A percentile compares a stretch with the other conserved stretches of the same genome.
These are phyloP conservation scores for Hypoxylon sp. DNA, from an alignment of 2,329 filamentous ascomycete genomes.

Conservation along the genomic window DNA sequence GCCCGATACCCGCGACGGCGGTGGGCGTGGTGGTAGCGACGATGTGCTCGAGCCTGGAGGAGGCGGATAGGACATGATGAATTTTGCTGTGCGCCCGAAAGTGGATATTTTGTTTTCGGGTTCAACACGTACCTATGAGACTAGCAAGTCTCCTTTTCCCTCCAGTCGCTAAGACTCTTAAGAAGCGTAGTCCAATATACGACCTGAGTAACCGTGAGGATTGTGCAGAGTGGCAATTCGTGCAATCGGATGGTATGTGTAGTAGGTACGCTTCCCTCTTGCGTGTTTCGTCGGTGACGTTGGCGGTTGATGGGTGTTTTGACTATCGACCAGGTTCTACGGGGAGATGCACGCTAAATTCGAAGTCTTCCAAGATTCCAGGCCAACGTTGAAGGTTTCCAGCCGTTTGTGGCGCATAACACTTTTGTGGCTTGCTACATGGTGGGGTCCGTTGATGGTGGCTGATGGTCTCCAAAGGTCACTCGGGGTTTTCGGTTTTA, in stretches of 20 bases:
- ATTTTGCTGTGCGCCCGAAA: slow-evolving; percentile 59
- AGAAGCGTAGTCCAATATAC: background rate
- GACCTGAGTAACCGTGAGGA: background rate
- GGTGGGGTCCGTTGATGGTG: too few relatives aligned
- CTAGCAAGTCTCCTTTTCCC: slow-evolving; percentile 34
- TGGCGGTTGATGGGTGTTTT: slow-evolving; percentile 7
- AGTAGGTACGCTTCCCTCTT: background rate
- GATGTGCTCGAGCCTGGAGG: slow-evolving; percentile 76
- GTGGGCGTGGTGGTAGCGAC: slow-evolving; percentile 83
- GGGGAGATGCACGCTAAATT: slow-evolving; percentile 7
- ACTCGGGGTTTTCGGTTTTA: background rate
- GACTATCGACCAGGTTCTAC: slow-evolving; percentile 17
- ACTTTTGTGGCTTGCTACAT: background rate
- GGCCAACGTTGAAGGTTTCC: background rate
- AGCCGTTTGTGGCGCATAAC: slow-evolving; percentile 13
- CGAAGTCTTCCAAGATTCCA: slow-evolving; percentile 7
- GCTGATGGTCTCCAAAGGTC: background rate
- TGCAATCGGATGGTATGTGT: background rate
- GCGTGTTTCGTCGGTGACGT: background rate
- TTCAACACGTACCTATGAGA: slow-evolving; percentile 66
- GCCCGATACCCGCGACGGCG: slow-evolving; percentile 64
- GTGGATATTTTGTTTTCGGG: slow-evolving; percentile 45
- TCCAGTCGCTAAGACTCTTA: background rate
- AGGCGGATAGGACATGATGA: slow-evolving; percentile 88
- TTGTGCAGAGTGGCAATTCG: background rate